A percentile compares a stretch with the other conserved stretches of the same genome.
Evolutionary conservation across 2,329 filamentous ascomycete genomes (phyloP).

Genomic region (Sclerotiophoma versabilis): DNA sequence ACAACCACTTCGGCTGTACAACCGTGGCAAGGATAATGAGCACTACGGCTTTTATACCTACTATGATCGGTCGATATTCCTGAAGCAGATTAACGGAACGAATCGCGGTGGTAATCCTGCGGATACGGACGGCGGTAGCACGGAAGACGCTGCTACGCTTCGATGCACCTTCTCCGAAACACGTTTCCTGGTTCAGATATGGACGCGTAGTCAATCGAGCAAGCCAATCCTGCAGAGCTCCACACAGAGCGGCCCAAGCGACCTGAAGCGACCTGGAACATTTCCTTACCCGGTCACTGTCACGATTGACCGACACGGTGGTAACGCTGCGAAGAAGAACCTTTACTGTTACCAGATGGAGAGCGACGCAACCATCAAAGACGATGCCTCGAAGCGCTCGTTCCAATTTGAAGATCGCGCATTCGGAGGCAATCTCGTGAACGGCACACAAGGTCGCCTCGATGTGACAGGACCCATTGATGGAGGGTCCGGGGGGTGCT

Average conservation of each 20-base stretch:
- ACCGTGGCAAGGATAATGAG: constrained; percentile 79
- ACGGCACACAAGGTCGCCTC: constrained; percentile 56
- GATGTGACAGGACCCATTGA: constrained; percentile 58
- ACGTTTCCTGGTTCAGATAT: constrained; percentile 68
- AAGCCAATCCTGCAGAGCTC: constrained; percentile 44
- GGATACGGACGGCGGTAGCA: constrained; percentile 60
- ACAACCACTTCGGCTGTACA: constrained; percentile 85
- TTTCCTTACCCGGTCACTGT: constrained; percentile 69
- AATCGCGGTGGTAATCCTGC: constrained; percentile 50
- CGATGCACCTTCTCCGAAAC: constrained; percentile 68
- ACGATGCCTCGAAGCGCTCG: constrained; percentile 48
- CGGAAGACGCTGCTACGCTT: constrained; percentile 54
- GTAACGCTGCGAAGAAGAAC: constrained; percentile 60
- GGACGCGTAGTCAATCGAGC: constrained; percentile 59
- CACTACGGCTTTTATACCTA: constrained; percentile 96
- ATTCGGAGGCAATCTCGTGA: constrained; percentile 60
- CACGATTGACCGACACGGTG: constrained; percentile 67
- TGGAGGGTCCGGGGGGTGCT: constrained; percentile 66
- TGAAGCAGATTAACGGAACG: constrained; percentile 66
- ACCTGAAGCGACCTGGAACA: constrained; percentile 61
- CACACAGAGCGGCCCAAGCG: constrained; percentile 46
- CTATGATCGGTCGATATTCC: constrained; percentile 85
- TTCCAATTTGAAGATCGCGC: constrained; percentile 62
- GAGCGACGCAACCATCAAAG: constrained; percentile 52
- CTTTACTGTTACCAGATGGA: constrained; percentile 68